phyloP scores from a whole-genome alignment of 305 asterid species.

The Solanum hybrid region DNA sequence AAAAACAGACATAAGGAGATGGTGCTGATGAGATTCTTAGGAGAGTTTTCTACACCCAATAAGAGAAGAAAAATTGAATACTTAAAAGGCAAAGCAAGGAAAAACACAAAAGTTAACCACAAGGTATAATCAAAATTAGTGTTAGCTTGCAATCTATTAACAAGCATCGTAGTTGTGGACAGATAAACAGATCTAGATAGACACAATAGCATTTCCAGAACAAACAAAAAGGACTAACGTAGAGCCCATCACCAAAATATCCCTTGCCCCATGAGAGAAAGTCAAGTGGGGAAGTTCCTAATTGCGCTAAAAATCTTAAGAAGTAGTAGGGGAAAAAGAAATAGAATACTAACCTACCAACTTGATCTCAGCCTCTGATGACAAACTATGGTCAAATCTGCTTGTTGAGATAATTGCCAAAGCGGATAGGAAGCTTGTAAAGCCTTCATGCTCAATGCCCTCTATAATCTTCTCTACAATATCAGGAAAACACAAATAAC shows the following conservation, averaged over 20 bases:
- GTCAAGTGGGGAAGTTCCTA: neutral
- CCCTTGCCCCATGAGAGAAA: neutral
- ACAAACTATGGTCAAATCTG: constrained; percentile 25
- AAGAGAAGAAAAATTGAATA: neutral
- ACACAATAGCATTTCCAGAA: neutral
- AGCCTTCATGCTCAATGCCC: constrained; percentile 22
- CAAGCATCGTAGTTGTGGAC: neutral
- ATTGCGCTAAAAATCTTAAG: neutral
- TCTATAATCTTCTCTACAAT: constrained; percentile 20
- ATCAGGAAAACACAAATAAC: constrained; percentile 31
- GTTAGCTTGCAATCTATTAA: neutral
- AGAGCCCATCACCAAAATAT: neutral
- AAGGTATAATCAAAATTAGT: neutral
- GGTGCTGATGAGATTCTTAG: neutral
- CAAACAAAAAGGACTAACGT: neutral
- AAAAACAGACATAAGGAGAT: neutral
- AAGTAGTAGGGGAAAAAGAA: neutral
- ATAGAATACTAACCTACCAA: constrained; percentile 27
- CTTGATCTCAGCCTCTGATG: constrained; percentile 28
- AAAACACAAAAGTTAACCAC: neutral
- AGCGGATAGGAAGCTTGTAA: constrained; percentile 21
- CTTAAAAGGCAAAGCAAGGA: neutral
- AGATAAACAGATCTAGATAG: neutral
- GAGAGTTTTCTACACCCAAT: neutral
- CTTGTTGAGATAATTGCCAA: constrained; percentile 19